phyloP scores from a whole-genome alignment of 495 filamentous ascomycete species.

The Lasiosphaeria ovina region DNA sequence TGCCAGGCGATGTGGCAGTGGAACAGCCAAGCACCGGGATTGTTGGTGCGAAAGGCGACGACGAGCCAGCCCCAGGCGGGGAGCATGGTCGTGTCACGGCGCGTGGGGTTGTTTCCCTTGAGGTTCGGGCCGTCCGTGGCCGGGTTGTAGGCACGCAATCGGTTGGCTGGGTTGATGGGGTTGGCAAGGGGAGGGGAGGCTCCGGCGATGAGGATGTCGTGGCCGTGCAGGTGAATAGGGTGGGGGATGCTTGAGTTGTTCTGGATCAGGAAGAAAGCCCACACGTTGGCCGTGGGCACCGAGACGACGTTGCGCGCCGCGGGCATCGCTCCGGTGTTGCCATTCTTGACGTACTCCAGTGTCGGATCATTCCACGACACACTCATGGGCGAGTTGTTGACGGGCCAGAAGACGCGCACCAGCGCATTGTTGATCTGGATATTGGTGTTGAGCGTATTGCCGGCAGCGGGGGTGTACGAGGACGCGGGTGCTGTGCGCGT shows the following conservation, averaged over 20 bases:
- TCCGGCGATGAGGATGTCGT: conserved; percentile 54
- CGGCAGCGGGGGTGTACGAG: conserved; percentile 14
- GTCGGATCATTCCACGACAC: conserved; percentile 36
- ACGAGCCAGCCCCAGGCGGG: conserved; percentile 47
- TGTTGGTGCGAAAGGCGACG: conserved; percentile 54
- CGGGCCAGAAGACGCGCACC: conserved; percentile 35
- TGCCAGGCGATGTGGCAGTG: conserved; percentile 52
- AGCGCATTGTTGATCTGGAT: conserved; percentile 20
- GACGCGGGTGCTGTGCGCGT: conserved; percentile 20
- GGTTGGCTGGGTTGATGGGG: conserved; percentile 15
- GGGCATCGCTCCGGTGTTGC: conserved; percentile 24
- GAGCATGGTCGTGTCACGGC: conserved; percentile 61
- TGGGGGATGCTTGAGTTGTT: conserved; percentile 46
- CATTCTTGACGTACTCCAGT: conserved; percentile 31
- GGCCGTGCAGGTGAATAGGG: conserved; percentile 51
- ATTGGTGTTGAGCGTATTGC: conserved; percentile 26
- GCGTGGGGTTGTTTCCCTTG: conserved; percentile 45
- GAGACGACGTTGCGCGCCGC: conserved; percentile 21
- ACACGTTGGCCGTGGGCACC: conserved; percentile 24
- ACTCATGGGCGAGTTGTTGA: conserved; percentile 35
- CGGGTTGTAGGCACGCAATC: conserved; percentile 30
- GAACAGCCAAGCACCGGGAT: conserved; percentile 49
- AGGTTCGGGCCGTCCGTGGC: conserved; percentile 26
- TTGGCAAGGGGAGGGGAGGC: conserved; percentile 32
- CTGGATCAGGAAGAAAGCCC: conserved; percentile 43